Evolutionary conservation across 768 basidiomycete genomes (phyloP).

Genomic region (Leccinum obscurum): DNA sequence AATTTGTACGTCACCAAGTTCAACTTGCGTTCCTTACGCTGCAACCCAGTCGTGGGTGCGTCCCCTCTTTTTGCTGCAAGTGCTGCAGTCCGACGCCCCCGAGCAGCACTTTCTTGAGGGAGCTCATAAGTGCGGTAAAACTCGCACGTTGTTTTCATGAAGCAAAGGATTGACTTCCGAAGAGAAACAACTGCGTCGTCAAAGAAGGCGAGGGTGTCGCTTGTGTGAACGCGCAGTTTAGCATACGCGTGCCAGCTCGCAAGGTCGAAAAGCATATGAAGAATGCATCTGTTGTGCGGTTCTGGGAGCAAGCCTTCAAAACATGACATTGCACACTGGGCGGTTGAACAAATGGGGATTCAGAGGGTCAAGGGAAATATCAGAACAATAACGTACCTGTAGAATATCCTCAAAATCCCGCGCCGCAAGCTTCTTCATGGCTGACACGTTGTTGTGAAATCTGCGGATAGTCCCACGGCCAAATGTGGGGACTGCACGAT

Average conservation of each 20-base stretch:
- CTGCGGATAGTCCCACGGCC: background rate
- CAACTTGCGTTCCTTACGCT: background rate
- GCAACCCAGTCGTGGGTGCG: background rate
- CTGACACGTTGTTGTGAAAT: background rate
- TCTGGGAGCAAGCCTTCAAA: conserved; percentile 4
- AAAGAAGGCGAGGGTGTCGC: background rate
- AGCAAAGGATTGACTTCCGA: background rate
- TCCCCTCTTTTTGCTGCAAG: background rate
- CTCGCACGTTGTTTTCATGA: background rate
- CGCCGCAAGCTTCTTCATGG: no score
- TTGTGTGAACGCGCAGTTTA: conserved; percentile 6
- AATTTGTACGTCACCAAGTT: background rate
- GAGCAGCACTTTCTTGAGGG: background rate
- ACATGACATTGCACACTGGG: background rate
- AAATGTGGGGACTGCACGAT: background rate
- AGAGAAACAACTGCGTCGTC: background rate
- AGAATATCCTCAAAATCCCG: background rate
- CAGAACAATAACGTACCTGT: background rate
- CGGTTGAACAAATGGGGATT: background rate
- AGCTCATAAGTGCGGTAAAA: background rate
- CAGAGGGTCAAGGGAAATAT: background rate
- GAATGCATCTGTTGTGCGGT: conserved; percentile 9
- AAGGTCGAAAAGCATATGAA: conserved; percentile 15
- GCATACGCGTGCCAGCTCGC: conserved; percentile 20
- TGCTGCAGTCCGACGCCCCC: background rate